phyloP scores from a whole-genome alignment of 768 basidiomycete species.

The Leccinum ochraceum region DNA sequence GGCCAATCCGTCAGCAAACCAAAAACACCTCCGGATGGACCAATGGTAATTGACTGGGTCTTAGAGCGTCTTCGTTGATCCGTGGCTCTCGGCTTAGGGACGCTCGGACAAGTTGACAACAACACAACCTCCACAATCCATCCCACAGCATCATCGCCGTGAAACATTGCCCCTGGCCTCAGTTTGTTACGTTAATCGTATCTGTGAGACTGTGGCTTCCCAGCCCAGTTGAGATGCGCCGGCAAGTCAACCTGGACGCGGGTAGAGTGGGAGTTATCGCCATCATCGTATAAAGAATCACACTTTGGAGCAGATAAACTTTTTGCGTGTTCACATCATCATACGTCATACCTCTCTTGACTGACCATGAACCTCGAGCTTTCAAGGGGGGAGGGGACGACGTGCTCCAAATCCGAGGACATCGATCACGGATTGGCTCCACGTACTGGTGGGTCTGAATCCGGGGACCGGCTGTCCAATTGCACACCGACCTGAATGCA shows the following conservation, averaged over 20 bases:
- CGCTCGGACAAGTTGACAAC: background rate
- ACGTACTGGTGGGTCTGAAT: background rate
- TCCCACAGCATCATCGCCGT: background rate
- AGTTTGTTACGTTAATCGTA: constrained; percentile 14
- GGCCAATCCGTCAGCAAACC: background rate
- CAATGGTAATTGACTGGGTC: background rate
- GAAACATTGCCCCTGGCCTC: background rate
- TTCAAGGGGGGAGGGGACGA: background rate
- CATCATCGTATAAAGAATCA: background rate
- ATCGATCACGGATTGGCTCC: background rate
- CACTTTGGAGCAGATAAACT: constrained; percentile 6
- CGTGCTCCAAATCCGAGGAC: constrained; percentile 1
- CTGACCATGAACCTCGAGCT: background rate
- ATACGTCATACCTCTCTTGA: constrained; percentile 6
- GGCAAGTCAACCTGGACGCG: constrained; percentile 7
- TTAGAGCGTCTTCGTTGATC: constrained; percentile 1
- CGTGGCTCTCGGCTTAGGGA: constrained; percentile 1
- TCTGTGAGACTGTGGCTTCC: background rate
- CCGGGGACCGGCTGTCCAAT: constrained; percentile 5
- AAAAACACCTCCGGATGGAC: constrained; percentile 1
- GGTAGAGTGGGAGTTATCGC: background rate
- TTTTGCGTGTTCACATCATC: constrained; percentile 2
- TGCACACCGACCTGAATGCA: background rate
- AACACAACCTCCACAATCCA: background rate
- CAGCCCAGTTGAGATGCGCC: constrained; percentile 9